Conservation (phyloP, 352 stramenopile species). For the Phytophthora capsici region DNA sequence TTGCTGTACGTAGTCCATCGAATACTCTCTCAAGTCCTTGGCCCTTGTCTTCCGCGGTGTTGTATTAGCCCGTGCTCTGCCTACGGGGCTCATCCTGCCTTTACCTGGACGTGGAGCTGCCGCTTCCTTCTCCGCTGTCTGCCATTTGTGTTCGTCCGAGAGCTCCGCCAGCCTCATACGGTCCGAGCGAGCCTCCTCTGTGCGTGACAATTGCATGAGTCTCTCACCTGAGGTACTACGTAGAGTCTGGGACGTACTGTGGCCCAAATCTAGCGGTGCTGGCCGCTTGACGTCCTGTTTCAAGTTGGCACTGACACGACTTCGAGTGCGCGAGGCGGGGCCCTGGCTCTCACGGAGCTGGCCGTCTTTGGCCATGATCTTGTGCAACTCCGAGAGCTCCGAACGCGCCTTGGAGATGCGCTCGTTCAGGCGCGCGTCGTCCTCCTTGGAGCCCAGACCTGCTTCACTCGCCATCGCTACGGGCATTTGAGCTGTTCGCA, state of each 20-base stretch:
- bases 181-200: slow-evolving; percentile 60
- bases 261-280: slow-evolving; percentile 25
- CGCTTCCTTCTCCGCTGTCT: slow-evolving; percentile 29
- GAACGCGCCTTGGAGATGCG: slow-evolving; percentile 61
- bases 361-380: slow-evolving; percentile 48
- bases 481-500: slow-evolving; percentile 32
- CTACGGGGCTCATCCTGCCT: slow-evolving; percentile 37
- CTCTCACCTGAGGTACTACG: slow-evolving; percentile 48
- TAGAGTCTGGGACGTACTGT: slow-evolving; percentile 43
- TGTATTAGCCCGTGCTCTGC: slow-evolving; percentile 34
- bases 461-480: slow-evolving; percentile 29
- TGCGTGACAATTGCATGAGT: slow-evolving; percentile 56
- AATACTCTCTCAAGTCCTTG: slow-evolving; percentile 67
- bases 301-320: slow-evolving; percentile 13
- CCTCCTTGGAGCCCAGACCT: slow-evolving; percentile 37
- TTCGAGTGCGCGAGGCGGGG: slow-evolving; percentile 37
- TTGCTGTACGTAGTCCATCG: slow-evolving; percentile 80
- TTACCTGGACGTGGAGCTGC: slow-evolving; percentile 4
- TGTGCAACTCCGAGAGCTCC: slow-evolving; percentile 58
- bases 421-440: slow-evolving; percentile 59
- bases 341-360: slow-evolving; percentile 33
- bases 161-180: slow-evolving; percentile 82
- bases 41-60: slow-evolving; percentile 52
- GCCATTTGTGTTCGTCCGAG: slow-evolving; percentile 68
- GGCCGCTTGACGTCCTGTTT: slow-evolving; percentile 16